These are phyloP conservation scores for Mycotypha africana DNA, from an alignment of 371 early-diverging fungal genomes.

Conservation along the genomic window DNA sequence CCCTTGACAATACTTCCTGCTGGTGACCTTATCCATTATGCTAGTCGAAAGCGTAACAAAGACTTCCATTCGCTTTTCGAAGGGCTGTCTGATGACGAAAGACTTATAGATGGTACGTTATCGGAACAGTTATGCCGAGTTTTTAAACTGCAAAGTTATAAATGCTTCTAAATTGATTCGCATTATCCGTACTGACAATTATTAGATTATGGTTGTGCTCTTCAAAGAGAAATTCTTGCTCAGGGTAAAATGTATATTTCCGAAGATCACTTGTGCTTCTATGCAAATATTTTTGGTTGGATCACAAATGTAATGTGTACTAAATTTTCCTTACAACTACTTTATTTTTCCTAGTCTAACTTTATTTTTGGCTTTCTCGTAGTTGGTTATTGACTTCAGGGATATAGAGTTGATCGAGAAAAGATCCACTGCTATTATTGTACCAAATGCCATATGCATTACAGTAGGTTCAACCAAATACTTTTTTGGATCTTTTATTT, in stretches of 20 bases:
- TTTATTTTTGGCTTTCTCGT: neutral
- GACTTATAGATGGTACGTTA: conserved; percentile 59
- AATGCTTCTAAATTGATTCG: too few relatives aligned
- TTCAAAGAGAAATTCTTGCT: conserved; percentile 89
- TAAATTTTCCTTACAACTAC: neutral
- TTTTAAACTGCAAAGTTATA: too few relatives aligned
- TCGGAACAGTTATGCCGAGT: too few relatives aligned
- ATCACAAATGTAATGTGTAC: conserved; percentile 67
- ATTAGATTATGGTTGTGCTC: conserved; percentile 83
- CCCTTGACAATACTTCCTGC: too few relatives aligned
- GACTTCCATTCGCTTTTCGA: conserved; percentile 65
- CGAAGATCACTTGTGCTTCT: conserved; percentile 83
- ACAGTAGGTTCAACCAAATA: too few relatives aligned
- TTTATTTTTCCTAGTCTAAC: neutral
- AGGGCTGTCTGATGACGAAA: conserved; percentile 61
- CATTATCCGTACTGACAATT: too few relatives aligned
- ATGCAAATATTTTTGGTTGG: conserved; percentile 97
- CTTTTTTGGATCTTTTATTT: conserved; percentile 79
- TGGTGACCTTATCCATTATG: conserved; percentile 19
- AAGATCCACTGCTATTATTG: conserved; percentile 71
- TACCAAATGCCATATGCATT: conserved; percentile 80
- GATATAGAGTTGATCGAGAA: conserved; percentile 84
- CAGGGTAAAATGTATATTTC: conserved; percentile 91
- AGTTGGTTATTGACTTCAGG: conserved; percentile 78
- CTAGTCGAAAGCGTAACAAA: conserved; percentile 48